phyloP scores from a whole-genome alignment of 345 rosid species.

The Moricandia arvensis region DNA sequence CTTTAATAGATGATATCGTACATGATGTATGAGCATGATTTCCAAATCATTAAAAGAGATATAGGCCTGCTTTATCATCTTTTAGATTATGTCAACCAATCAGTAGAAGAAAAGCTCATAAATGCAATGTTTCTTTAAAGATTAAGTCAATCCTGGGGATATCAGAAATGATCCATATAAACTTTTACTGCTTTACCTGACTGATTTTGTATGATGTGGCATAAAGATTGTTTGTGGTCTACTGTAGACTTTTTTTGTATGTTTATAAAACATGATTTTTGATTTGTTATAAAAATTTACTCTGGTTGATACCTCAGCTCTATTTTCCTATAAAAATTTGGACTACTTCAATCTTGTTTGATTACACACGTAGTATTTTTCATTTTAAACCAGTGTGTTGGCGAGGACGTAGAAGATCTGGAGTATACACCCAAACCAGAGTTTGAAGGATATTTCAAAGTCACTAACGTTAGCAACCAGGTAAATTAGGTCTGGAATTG shows the following conservation, averaged over 20 bases:
- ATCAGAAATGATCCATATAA: background rate
- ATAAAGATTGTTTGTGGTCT: too few species aligned
- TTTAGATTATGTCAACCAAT: conserved; percentile 2
- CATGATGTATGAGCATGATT: background rate
- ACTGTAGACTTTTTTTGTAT: background rate
- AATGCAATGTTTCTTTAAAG: background rate
- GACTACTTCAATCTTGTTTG: conserved; percentile 13
- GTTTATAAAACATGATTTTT: background rate
- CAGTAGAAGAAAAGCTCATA: conserved; percentile 13
- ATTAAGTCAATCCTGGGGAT: background rate
- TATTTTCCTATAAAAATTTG: background rate
- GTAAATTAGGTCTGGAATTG: conserved; percentile 38
- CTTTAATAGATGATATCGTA: background rate
- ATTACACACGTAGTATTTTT: conserved; percentile 12
- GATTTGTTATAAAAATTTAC: background rate
- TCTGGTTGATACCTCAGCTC: conserved; percentile 20
- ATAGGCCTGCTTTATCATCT: conserved; percentile 2
- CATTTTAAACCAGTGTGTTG: conserved; percentile 65
- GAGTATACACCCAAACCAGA: conserved; percentile 98
- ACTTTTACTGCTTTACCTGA: background rate
- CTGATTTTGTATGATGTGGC: too few species aligned
- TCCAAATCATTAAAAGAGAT: background rate
- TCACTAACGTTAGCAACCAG: conserved; percentile 78
- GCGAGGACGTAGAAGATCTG: conserved; percentile 85
- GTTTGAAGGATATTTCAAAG: conserved; percentile 87